These are phyloP conservation scores for Ganoderma lingzhi DNA, from an alignment of 1,284 basidiomycete species.

Conservation along the genomic window DNA sequence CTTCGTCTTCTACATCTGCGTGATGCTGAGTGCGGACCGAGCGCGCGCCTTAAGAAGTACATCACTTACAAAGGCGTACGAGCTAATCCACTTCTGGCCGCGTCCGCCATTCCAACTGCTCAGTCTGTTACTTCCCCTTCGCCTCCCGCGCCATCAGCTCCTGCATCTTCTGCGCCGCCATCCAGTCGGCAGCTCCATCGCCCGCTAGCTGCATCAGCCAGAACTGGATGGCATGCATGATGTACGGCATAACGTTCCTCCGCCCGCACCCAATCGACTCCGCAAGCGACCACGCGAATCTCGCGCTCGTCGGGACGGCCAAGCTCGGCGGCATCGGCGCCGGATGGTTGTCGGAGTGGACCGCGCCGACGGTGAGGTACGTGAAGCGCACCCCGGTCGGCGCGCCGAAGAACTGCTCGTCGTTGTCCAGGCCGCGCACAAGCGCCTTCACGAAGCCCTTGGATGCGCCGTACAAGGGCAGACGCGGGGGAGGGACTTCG, in stretches of 20 bases:
- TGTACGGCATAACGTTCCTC: conserved; percentile 30
- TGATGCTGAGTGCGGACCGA: conserved; percentile 19
- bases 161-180: too few relatives aligned
- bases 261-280: conserved; percentile 32
- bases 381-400: conserved; percentile 36
- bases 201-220: conserved; percentile 24
- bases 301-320: conserved; percentile 30
- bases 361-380: conserved; percentile 35
- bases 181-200: too few relatives aligned
- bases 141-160: too few relatives aligned
- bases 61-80: too few relatives aligned
- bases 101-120: too few relatives aligned
- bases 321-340: conserved; percentile 19
- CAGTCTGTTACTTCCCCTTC: too few relatives aligned
- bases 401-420: conserved; percentile 32
- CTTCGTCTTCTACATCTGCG: conserved; percentile 20
- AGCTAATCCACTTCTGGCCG: too few relatives aligned
- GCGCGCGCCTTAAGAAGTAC: conserved; percentile 14
- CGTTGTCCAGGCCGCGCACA: conserved; percentile 36
- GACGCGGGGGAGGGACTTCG: background rate
- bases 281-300: conserved; percentile 31
- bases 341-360: conserved; percentile 29
- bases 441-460: conserved; percentile 38
- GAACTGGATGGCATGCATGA: conserved; percentile 26
- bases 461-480: conserved; percentile 36